Evolutionary conservation across 805 yeast species (phyloP).

Genomic region (Wilhelminamyces savonicus): DNA sequence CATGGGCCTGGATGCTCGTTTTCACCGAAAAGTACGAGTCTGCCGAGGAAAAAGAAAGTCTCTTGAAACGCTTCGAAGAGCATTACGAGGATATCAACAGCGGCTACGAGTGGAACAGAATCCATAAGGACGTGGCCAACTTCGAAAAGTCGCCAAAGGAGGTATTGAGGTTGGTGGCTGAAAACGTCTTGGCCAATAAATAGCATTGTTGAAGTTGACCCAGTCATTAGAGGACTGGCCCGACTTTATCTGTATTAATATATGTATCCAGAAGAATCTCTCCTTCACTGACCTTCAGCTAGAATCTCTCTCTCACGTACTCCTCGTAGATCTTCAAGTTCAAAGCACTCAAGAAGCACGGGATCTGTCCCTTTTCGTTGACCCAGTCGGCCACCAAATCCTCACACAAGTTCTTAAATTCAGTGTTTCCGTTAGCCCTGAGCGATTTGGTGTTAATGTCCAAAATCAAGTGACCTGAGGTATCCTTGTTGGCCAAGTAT

Average conservation of each 20-base stretch:
- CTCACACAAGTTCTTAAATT: slow-evolving; percentile 32
- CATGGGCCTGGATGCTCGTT: slow-evolving; percentile 62
- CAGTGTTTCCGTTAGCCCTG: slow-evolving; percentile 42
- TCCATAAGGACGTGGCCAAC: slow-evolving; percentile 44
- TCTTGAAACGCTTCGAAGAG: slow-evolving; percentile 28
- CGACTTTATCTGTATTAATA: neutral
- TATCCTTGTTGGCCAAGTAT: slow-evolving; percentile 21
- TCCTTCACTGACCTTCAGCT: neutral
- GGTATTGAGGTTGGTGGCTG: slow-evolving; percentile 28
- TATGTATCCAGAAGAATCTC: neutral
- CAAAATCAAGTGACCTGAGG: slow-evolving; percentile 45
- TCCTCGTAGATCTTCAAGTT: slow-evolving; percentile 59
- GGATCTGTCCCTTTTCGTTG: slow-evolving; percentile 58
- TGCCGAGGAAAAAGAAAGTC: slow-evolving; percentile 25
- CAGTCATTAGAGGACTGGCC: neutral
- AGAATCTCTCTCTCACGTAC: slow-evolving; percentile 6
- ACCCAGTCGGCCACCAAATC: slow-evolving; percentile 63
- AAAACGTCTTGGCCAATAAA: slow-evolving; percentile 5
- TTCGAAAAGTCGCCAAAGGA: slow-evolving; percentile 35
- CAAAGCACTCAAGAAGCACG: slow-evolving; percentile 73
- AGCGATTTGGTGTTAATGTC: slow-evolving; percentile 51
- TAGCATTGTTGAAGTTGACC: neutral
- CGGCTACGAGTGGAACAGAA: slow-evolving; percentile 56
- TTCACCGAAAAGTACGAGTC: slow-evolving; percentile 9
- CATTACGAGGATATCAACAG: slow-evolving; percentile 36